Evolutionary conservation across 441 rosid species (phyloP), one percentile per base, ranked within the genome.

Genomic region (Corymbia citriodora): DNA sequence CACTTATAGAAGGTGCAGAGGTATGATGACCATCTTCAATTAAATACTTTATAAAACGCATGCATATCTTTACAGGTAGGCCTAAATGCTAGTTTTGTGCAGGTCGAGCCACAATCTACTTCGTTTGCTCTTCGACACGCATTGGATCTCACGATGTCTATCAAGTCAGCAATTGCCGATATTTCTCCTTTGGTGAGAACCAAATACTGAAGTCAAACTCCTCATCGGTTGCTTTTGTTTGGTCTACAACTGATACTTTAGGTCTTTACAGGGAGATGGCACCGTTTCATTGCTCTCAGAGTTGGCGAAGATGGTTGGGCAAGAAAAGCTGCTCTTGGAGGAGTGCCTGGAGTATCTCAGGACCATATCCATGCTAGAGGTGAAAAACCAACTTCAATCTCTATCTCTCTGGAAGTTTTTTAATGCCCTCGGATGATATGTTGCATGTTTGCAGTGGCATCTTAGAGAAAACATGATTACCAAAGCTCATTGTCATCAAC

Each of bases 1-100:
- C 98, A 12, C 93, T 97, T 6, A 82, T 79, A 54, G 94, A 97
- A 91, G 96, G 96, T 88, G 98, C 95, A 54, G 93, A 92, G 97
- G 97, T 96, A 93, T 88, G 86, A 82, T 21, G 40, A 89, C 4
- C 36, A 17, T 49, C 87, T 74, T 87, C 57, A n/a, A 81, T 74
- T 53, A 68, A n/a, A 61, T 87, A 8, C 36, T 33, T 45, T 79
- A n/a, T 45, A 23, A 40, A 79, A 40, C 12, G 11, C 2, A 8
- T 29, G 52, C 45, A 29, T 25, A 45, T 89, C 72, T 55, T 45
- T 48, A 61, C 21, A 55, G 61, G 65, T 70, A 45, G 14, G 87
- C 86, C 90, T 50, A 55, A 74, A 90, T 55, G 61, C 40, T 25
- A 48, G n/a, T 53, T n/a, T n/a, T 89, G 55, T 79, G 13, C 88